Percentiles rank a stretch among this genome's conserved stretches.
Evolutionary conservation across 148 eudicot species (phyloP).

Genomic region (Vaccinium vitisidaea): DNA sequence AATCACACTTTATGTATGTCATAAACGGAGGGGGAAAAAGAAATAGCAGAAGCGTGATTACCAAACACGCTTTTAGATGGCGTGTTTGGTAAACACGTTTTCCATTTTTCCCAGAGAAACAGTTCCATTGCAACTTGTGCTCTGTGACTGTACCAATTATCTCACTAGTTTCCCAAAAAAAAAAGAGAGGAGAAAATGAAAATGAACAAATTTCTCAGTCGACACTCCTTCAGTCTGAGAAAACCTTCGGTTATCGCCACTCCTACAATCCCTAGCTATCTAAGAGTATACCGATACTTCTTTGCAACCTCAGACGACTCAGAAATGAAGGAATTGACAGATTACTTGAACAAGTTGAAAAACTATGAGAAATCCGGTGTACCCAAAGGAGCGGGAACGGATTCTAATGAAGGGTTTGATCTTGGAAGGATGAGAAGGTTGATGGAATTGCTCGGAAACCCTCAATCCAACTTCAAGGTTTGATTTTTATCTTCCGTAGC

Average conservation of each 20-base stretch:
- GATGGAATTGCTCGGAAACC: constrained; percentile 72
- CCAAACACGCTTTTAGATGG: too few relatives aligned
- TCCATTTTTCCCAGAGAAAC: too few relatives aligned
- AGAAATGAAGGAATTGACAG: constrained; percentile 32
- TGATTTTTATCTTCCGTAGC: not conserved
- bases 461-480: constrained; percentile 87
- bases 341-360: constrained; percentile 28
- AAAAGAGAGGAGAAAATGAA: too few relatives aligned
- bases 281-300: not conserved
- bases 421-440: constrained; percentile 83
- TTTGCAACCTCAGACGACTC: constrained; percentile 22
- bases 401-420: constrained; percentile 86
- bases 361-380: constrained; percentile 64
- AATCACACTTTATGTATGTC: too few relatives aligned
- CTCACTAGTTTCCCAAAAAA: too few relatives aligned
- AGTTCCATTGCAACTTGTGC: too few relatives aligned
- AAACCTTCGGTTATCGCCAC: not conserved
- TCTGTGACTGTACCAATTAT: too few relatives aligned
- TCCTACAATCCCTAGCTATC: not conserved
- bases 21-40: too few relatives aligned
- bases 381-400: constrained; percentile 85
- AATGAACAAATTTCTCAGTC: not conserved
- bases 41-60: too few relatives aligned
- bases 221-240: not conserved
- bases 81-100: too few relatives aligned